phyloP scores from a whole-genome alignment of 2,329 filamentous ascomycete species.

The Tricladium varicosporioides region DNA sequence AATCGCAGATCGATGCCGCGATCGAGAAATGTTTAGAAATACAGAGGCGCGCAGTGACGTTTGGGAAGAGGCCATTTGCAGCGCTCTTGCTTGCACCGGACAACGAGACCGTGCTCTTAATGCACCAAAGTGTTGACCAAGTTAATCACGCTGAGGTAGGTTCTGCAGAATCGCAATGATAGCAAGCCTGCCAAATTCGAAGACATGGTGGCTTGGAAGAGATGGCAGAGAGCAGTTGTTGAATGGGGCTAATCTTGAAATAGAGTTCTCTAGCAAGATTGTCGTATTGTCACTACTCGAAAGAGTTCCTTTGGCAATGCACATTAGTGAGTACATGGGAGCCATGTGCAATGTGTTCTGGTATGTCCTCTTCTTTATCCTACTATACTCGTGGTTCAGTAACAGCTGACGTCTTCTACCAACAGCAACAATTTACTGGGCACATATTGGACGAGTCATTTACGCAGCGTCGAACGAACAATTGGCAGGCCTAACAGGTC shows the following conservation, averaged over 20 bases:
- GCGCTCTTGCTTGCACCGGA: slow-evolving; percentile 48
- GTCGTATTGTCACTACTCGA: slow-evolving; percentile 46
- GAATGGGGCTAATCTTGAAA: not conserved
- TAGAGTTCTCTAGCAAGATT: slow-evolving; percentile 44
- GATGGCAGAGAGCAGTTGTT: slow-evolving; percentile 12
- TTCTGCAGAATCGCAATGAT: not conserved
- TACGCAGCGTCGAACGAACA: slow-evolving; percentile 49
- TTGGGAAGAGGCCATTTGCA: slow-evolving; percentile 49
- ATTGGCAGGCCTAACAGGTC: slow-evolving; percentile 44
- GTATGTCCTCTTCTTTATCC: slow-evolving; percentile 27
- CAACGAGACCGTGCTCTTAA: slow-evolving; percentile 46
- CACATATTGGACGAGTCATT: slow-evolving; percentile 50
- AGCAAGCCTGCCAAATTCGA: not conserved
- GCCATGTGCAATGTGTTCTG: slow-evolving; percentile 52
- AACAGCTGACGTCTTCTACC: not conserved
- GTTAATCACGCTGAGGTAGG: slow-evolving; percentile 50
- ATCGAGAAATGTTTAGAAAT: slow-evolving; percentile 40
- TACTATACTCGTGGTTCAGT: not conserved
- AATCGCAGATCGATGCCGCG: slow-evolving; percentile 39
- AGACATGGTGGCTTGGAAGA: not conserved
- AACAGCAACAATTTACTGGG: slow-evolving; percentile 46
- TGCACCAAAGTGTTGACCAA: slow-evolving; percentile 50
- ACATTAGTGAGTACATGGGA: slow-evolving; percentile 54
- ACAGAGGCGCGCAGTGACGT: slow-evolving; percentile 43
- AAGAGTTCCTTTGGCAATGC: slow-evolving; percentile 47